These are phyloP conservation scores for Saturnispora quitensis DNA, from an alignment of 805 yeast species.

Conservation along the genomic window DNA sequence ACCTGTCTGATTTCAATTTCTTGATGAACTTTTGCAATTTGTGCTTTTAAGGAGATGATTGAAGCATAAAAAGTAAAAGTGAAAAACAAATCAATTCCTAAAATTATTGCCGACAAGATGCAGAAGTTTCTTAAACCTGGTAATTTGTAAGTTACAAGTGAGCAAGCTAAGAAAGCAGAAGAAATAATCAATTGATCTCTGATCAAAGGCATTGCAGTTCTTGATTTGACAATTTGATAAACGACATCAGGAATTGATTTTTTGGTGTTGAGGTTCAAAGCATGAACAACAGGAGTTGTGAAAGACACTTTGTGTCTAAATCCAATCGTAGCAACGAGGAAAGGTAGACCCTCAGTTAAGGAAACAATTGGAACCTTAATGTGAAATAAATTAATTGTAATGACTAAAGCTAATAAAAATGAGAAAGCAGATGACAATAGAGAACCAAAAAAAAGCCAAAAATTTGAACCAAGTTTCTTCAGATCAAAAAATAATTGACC, in stretches of 20 bases:
- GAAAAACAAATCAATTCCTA: conserved; percentile 62
- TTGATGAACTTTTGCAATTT: conserved; percentile 77
- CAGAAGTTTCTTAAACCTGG: conserved; percentile 76
- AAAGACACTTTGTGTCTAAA: conserved; percentile 76
- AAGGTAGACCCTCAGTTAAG: conserved; percentile 86
- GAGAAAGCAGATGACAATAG: conserved; percentile 74
- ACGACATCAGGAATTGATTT: conserved; percentile 27
- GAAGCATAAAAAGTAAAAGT: conserved; percentile 79
- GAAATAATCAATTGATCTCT: conserved; percentile 73
- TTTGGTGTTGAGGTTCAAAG: conserved; percentile 24
- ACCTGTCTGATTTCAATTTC: conserved; percentile 69
- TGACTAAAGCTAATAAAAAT: conserved; percentile 65
- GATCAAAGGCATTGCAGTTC: conserved; percentile 43
- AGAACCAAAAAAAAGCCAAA: conserved; percentile 80
- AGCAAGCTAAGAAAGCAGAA: conserved; percentile 57
- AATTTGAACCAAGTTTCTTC: conserved; percentile 69
- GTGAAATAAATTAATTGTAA: conserved; percentile 47
- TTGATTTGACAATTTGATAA: conserved; percentile 24
- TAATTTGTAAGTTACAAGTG: conserved; percentile 55
- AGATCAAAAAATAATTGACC: conserved; percentile 66
- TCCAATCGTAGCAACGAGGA: conserved; percentile 85
- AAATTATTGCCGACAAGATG: conserved; percentile 57
- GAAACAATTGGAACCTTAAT: conserved; percentile 61
- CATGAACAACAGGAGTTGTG: conserved; percentile 48
- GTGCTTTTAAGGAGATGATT: conserved; percentile 76